These are phyloP conservation scores for Alnus rubra DNA, from an alignment of 306 rosid genomes.

Conservation along the genomic window DNA sequence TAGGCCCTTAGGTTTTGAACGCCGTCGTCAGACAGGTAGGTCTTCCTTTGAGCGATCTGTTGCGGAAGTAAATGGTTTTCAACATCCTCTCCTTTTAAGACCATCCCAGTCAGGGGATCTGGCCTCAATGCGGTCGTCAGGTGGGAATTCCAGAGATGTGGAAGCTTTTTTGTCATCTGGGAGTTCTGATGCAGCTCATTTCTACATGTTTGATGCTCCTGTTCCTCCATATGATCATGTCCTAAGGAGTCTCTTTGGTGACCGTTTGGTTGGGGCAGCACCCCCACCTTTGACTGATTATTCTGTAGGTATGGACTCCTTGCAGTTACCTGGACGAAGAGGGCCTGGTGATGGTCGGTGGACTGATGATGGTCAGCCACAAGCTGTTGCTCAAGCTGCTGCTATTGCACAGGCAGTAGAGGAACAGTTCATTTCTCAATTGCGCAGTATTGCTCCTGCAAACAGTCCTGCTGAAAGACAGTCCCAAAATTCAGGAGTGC, in stretches of 20 bases:
- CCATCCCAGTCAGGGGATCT: slow-evolving; percentile 80
- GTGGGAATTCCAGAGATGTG: slow-evolving; percentile 65
- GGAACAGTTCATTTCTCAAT: slow-evolving; percentile 69
- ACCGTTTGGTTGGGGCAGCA: slow-evolving; percentile 79
- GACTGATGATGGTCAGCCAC: slow-evolving; percentile 99
- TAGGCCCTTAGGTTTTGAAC: slow-evolving; percentile 81
- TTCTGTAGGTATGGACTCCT: slow-evolving; percentile 91
- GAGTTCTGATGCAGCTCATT: slow-evolving; percentile 76
- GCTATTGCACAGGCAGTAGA: slow-evolving; percentile 90
- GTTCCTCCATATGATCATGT: slow-evolving; percentile 79
- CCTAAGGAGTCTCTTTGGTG: slow-evolving; percentile 75
- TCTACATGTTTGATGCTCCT: slow-evolving; percentile 97
- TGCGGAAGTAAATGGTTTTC: slow-evolving; percentile 85
- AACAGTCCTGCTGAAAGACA: slow-evolving; percentile 59
- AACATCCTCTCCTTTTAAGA: slow-evolving; percentile 92
- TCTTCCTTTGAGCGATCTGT: slow-evolving; percentile 87
- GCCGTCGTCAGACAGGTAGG: slow-evolving; percentile 89
- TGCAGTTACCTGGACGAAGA: slow-evolving; percentile 83
- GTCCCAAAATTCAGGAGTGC: slow-evolving; percentile 55
- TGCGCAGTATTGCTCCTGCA: slow-evolving; percentile 54
- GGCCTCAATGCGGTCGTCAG: slow-evolving; percentile 78
- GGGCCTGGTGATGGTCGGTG: slow-evolving; percentile 88
- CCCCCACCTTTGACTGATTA: slow-evolving; percentile 95
- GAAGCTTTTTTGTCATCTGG: slow-evolving; percentile 74
- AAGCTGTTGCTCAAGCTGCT: slow-evolving; percentile 81